Conservation (phyloP, 805 yeast species). For the Hanseniaspora guilliermondii region DNA sequence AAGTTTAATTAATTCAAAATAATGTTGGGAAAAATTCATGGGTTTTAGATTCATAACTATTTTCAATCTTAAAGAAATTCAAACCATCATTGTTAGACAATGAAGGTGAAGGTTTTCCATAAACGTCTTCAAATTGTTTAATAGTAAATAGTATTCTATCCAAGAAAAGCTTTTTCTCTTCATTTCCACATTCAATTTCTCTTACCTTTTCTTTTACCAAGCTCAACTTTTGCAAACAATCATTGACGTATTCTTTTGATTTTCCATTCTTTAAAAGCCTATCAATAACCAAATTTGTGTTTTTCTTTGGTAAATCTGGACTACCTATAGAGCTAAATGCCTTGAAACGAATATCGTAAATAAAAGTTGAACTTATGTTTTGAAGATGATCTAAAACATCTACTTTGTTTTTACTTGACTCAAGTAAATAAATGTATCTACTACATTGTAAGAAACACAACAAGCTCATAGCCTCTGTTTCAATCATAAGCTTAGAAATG, state of each 20-base stretch:
- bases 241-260: background rate
- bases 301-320: constrained; percentile 45
- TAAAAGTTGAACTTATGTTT: constrained; percentile 18
- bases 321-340: constrained; percentile 70
- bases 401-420: constrained; percentile 18
- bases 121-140: background rate
- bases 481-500: constrained; percentile 21
- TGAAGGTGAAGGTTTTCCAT: background rate
- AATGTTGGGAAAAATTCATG: constrained; percentile 7
- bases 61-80: background rate
- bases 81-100: background rate
- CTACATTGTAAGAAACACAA: constrained; percentile 27
- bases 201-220: background rate
- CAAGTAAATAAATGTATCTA: constrained; percentile 20
- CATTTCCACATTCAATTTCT: background rate
- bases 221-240: background rate
- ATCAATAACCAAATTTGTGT: background rate
- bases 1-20: background rate
- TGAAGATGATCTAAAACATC: constrained; percentile 21
- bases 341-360: constrained; percentile 56
- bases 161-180: background rate
- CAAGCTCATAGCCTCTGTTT: constrained; percentile 22
- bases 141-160: background rate
- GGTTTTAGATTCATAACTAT: background rate
- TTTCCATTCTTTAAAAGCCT: background rate